A percentile compares a stretch with the other conserved stretches of the same genome.
Evolutionary conservation across 208 protist genomes (phyloP).

Genomic region (Acanthamoeba lenticulata): DNA sequence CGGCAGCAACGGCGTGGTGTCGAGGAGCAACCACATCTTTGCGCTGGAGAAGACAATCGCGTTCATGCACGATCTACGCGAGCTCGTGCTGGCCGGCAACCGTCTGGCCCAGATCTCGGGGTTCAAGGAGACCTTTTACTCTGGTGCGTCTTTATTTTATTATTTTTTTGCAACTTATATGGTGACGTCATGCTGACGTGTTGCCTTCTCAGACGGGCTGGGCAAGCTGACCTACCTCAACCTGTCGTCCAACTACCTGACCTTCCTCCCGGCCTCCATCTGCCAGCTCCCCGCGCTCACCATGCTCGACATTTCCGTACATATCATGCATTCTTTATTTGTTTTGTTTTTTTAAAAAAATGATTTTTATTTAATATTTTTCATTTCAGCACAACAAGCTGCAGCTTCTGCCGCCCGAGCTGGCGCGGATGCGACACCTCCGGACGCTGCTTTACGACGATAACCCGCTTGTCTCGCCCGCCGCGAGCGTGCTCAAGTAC

Average conservation of each 20-base stretch:
- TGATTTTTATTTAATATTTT: too few relatives aligned
- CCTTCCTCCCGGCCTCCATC: not conserved
- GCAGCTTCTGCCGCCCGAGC: not conserved
- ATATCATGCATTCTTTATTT: not conserved
- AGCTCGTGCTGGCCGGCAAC: constrained; percentile 19
- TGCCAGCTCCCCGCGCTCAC: constrained; percentile 32
- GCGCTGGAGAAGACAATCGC: not conserved
- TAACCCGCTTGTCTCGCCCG: constrained; percentile 24
- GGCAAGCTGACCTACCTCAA: constrained; percentile 47
- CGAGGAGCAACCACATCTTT: not conserved
- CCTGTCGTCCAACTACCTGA: constrained; percentile 2
- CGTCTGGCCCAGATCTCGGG: constrained; percentile 8
- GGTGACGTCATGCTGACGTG: not conserved
- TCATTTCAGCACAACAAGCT: constrained; percentile 51
- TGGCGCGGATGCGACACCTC: not conserved
- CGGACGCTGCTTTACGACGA: constrained; percentile 14
- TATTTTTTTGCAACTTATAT: not conserved
- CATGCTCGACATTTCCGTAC: constrained; percentile 30
- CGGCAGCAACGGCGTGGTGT: too few relatives aligned
- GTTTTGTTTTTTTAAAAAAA: not conserved
- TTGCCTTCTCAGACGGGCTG: not conserved
- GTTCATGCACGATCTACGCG: not conserved
- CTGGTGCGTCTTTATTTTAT: not conserved
- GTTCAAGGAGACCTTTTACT: constrained; percentile 45
- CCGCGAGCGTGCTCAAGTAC: not conserved